phyloP scores from a whole-genome alignment of 1,284 basidiomycete genomes.

The Heterobasidion annosum region DNA sequence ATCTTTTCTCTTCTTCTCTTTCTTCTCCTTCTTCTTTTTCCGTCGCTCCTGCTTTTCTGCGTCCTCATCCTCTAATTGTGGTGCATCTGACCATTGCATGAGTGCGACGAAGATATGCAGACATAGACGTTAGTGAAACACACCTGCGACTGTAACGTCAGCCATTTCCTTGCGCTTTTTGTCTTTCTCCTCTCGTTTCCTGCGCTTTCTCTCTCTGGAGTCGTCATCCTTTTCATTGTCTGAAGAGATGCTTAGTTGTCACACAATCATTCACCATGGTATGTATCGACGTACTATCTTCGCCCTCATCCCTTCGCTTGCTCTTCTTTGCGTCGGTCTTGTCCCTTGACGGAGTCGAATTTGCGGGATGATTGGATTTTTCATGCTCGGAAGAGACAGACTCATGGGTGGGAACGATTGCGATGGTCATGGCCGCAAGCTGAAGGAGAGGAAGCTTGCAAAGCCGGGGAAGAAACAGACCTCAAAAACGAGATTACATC shows the following conservation, averaged over 20 bases:
- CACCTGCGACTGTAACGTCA: slow-evolving; percentile 3
- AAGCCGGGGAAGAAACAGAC: no score
- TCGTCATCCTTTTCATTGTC: neutral
- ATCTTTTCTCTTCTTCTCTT: slow-evolving; percentile 14
- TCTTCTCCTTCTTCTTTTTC: slow-evolving; percentile 19
- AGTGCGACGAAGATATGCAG: slow-evolving; percentile 3
- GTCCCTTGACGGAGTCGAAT: neutral
- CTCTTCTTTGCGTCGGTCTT: neutral
- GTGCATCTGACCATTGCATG: neutral
- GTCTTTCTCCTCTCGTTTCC: slow-evolving; percentile 8
- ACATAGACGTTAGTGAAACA: slow-evolving; percentile 7
- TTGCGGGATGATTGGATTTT: no score
- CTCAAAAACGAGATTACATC: no score
- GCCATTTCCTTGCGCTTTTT: slow-evolving; percentile 8
- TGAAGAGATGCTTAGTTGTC: neutral
- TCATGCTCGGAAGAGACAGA: no score
- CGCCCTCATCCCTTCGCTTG: neutral
- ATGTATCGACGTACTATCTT: neutral
- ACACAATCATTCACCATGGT: neutral
- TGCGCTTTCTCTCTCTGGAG: neutral
- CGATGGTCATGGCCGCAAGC: no score
- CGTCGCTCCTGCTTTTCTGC: slow-evolving; percentile 18
- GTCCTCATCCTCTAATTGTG: slow-evolving; percentile 5
- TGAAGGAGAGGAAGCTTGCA: no score
- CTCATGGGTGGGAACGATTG: no score